Evolutionary conservation across 2,329 filamentous ascomycete species (phyloP).

Genomic region (Neofusicoccum kwambonambiense): DNA sequence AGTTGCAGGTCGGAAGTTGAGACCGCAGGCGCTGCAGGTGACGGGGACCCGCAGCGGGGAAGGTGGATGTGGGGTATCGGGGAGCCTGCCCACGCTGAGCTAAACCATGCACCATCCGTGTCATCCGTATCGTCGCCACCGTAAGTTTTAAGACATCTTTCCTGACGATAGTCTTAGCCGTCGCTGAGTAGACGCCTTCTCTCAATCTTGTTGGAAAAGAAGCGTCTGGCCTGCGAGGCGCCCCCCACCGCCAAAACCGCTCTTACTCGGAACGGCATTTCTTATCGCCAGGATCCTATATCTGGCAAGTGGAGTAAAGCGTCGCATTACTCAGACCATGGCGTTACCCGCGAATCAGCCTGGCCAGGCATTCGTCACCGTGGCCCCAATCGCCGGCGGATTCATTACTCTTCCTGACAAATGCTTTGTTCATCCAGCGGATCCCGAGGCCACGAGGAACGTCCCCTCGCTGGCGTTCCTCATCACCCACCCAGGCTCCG

Average conservation of each 20-base stretch:
- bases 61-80: constrained; percentile 4
- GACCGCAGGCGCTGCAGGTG: background rate
- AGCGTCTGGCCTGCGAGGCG: background rate
- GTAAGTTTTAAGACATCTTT: background rate
- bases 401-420: constrained; percentile 49
- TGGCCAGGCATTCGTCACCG: constrained; percentile 30
- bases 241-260: background rate
- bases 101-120: background rate
- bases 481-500: constrained; percentile 46
- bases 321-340: constrained; percentile 3
- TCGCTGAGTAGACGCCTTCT: background rate
- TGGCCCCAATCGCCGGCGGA: constrained; percentile 33
- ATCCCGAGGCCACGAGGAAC: constrained; percentile 44
- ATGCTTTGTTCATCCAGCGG: constrained; percentile 47
- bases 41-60: constrained; percentile 1
- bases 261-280: background rate
- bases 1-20: constrained; percentile 5
- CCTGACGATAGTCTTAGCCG: background rate
- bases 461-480: constrained; percentile 57
- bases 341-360: constrained; percentile 22
- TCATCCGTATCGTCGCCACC: background rate
- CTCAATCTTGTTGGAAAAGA: background rate
- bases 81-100: background rate
- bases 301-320: background rate
- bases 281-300: background rate